phyloP scores from a whole-genome alignment of 2,329 filamentous ascomycete genomes.

The Davidsoniella virescens region DNA sequence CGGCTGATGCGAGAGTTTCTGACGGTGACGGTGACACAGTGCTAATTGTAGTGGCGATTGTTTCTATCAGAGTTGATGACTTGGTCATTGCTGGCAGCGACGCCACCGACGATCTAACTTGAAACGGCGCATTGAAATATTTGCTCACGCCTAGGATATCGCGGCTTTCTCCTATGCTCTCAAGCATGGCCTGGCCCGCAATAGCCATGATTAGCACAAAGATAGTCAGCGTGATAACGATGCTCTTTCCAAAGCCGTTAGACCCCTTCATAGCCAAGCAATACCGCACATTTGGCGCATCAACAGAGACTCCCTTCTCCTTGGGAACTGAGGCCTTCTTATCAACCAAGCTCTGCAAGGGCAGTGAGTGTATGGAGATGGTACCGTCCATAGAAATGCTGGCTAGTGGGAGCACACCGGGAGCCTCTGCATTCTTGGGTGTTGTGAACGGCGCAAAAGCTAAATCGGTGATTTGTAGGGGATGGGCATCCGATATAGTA shows the following conservation, averaged over 20 bases:
- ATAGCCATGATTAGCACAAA: constrained; percentile 42
- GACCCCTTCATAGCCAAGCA: constrained; percentile 46
- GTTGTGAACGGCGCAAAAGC: constrained; percentile 38
- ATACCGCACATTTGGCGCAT: constrained; percentile 36
- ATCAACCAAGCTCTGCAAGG: constrained; percentile 36
- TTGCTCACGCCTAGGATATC: constrained; percentile 28
- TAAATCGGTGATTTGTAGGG: constrained; percentile 40
- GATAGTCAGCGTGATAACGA: constrained; percentile 38
- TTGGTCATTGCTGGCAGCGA: constrained; percentile 5
- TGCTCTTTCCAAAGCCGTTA: constrained; percentile 31
- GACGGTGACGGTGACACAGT: neutral
- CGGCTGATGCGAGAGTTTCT: neutral
- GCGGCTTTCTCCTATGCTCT: constrained; percentile 40
- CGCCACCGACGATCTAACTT: constrained; percentile 5
- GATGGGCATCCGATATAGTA: constrained; percentile 38
- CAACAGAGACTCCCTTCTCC: constrained; percentile 16
- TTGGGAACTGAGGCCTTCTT: constrained; percentile 22
- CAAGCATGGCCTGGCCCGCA: constrained; percentile 46
- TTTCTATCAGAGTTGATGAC: neutral
- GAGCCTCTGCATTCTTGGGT: constrained; percentile 29
- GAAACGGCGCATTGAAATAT: constrained; percentile 11
- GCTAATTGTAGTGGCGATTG: neutral
- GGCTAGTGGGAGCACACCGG: constrained; percentile 36
- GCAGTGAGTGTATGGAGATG: constrained; percentile 63
- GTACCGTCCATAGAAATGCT: constrained; percentile 69